A percentile compares a stretch with the other conserved stretches of the same genome.
phyloP scores from a whole-genome alignment of 257 asterid species.

The Coffea canephora region DNA sequence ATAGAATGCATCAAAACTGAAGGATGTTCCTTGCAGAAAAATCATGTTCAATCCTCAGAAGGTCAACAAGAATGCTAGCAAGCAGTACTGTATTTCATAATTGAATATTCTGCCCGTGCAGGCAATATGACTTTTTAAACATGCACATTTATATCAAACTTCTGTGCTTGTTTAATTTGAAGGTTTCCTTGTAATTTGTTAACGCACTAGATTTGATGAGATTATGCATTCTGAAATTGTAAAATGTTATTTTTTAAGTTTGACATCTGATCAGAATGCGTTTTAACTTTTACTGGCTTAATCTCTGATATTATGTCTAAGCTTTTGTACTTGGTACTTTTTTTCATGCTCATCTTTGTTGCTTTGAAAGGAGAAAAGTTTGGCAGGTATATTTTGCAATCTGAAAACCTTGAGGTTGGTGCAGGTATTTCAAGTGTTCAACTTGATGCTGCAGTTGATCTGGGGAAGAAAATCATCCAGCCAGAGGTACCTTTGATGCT shows the following conservation, averaged over 20 bases:
- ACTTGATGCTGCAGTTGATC: constrained; percentile 30
- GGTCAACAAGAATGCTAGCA: constrained; percentile 33
- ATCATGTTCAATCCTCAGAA: constrained; percentile 35
- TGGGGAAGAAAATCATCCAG: constrained; percentile 30
- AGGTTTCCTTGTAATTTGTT: not conserved
- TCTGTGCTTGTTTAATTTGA: not conserved
- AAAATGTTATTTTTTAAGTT: not conserved
- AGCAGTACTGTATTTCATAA: not conserved
- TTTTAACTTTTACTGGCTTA: not conserved
- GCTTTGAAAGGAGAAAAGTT: constrained; percentile 4
- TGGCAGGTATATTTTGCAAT: constrained; percentile 38
- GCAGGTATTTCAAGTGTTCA: constrained; percentile 31
- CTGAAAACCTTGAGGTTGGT: constrained; percentile 28
- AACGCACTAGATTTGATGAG: not conserved
- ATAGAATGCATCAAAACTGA: constrained; percentile 30
- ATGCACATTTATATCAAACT: not conserved
- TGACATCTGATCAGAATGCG: not conserved
- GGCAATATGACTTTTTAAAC: not conserved
- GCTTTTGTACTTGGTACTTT: not conserved
- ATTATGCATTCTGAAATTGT: not conserved
- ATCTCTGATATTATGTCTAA: not conserved
- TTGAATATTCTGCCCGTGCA: not conserved
- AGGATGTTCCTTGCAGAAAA: constrained; percentile 26
- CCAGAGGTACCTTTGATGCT: constrained; percentile 41
- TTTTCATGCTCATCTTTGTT: not conserved